A percentile compares a stretch with the other conserved stretches of the same genome.
Evolutionary conservation across 2,329 filamentous ascomycete genomes (phyloP).

Genomic region (Scortechinia acanthostroma): DNA sequence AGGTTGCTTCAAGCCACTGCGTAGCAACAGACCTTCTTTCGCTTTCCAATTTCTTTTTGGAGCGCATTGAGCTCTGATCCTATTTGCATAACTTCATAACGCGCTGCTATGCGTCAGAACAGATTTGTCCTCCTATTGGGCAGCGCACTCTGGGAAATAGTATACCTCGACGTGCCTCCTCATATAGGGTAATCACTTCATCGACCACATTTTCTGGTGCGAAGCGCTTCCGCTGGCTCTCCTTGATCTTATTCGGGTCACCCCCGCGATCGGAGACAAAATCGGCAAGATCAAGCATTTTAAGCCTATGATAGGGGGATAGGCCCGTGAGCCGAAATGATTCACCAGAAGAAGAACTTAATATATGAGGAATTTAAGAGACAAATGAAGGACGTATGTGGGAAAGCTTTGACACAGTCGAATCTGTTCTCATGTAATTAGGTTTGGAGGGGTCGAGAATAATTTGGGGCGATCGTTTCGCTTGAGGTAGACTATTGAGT

Average conservation of each 20-base stretch:
- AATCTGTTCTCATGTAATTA: no score
- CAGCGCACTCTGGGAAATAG: constrained; percentile 6
- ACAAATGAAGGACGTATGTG: no score
- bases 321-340: no score
- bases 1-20: not conserved
- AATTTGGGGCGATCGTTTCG: no score
- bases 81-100: constrained; percentile 74
- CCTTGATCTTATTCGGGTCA: constrained; percentile 82
- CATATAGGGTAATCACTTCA: constrained; percentile 79
- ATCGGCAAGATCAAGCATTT: constrained; percentile 71
- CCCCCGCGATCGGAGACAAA: constrained; percentile 83
- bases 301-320: constrained; percentile 8
- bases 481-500: no score
- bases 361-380: no score
- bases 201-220: constrained; percentile 80
- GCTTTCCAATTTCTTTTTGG: constrained; percentile 82
- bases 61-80: constrained; percentile 79
- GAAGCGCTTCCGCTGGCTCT: constrained; percentile 78
- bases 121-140: constrained; percentile 4
- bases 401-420: no score
- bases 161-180: constrained; percentile 73
- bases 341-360: no score
- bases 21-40: constrained; percentile 67
- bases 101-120: constrained; percentile 31
- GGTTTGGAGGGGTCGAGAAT: no score